Conservation (phyloP, 2,329 filamentous ascomycete genomes). For the Colletotrichum tropicale region DNA sequence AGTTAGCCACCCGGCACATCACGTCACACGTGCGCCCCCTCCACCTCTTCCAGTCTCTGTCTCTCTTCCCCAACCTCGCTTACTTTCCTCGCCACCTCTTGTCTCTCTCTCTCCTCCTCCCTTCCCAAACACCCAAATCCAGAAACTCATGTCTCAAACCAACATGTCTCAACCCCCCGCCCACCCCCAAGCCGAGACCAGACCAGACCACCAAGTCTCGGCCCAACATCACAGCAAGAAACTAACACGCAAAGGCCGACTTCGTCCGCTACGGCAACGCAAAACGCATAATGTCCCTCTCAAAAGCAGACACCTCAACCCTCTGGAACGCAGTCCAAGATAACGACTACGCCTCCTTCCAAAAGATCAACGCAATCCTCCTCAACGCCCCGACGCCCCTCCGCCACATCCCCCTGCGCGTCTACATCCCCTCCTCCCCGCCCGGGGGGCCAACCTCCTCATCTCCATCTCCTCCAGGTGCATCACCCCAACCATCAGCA, state of each 20-base stretch:
- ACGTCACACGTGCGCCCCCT: neutral
- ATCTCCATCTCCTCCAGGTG: neutral
- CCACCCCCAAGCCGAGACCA: neutral
- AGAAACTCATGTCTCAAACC: neutral
- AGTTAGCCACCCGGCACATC: conserved; percentile 19
- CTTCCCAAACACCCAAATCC: neutral
- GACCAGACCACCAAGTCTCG: neutral
- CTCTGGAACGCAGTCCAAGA: conserved; percentile 83
- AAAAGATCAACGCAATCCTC: conserved; percentile 76
- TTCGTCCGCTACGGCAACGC: conserved; percentile 87
- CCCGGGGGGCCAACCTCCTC: conserved; percentile 16
- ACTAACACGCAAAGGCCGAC: conserved; percentile 61
- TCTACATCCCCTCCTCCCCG: conserved; percentile 80
- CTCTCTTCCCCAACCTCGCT: neutral
- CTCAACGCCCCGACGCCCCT: conserved; percentile 77
- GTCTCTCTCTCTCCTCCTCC: neutral
- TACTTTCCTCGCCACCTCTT: neutral
- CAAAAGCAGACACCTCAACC: conserved; percentile 80
- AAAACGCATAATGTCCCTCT: conserved; percentile 88
- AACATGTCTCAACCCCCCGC: neutral
- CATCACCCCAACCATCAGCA: conserved; percentile 18
- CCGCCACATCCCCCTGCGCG: conserved; percentile 82
- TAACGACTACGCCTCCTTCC: conserved; percentile 76
- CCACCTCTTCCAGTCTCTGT: neutral
- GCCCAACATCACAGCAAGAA: too few relatives aligned